Conservation (phyloP, 805 yeast species). For the Monosporozyma aerobia region DNA sequence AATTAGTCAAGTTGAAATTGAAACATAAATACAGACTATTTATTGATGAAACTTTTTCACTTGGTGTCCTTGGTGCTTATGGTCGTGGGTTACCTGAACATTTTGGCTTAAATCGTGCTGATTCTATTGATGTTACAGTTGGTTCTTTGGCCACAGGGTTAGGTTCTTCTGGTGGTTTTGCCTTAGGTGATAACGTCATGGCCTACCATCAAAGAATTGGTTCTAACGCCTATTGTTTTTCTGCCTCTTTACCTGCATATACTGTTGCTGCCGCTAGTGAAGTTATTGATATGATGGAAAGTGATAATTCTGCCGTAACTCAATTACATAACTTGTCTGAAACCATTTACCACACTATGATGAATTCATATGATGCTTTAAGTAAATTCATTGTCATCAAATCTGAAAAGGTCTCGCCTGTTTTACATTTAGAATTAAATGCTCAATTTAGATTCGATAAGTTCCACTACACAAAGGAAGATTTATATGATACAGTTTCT, state of each 20-base stretch:
- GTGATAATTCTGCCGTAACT: constrained; percentile 28
- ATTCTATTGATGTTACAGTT: constrained; percentile 71
- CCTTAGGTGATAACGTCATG: constrained; percentile 78
- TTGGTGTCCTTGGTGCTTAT: constrained; percentile 75
- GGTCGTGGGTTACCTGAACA: constrained; percentile 85
- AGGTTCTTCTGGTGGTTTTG: constrained; percentile 88
- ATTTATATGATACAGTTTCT: constrained; percentile 19
- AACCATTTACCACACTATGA: constrained; percentile 34
- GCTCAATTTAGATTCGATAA: constrained; percentile 30
- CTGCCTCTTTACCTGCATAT: constrained; percentile 92
- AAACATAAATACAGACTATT: constrained; percentile 78
- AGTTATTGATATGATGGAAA: constrained; percentile 42
- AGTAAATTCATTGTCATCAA: constrained; percentile 39
- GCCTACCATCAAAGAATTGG: constrained; percentile 87
- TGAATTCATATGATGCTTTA: constrained; percentile 29
- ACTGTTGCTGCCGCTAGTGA: constrained; percentile 59
- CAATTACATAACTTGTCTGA: constrained; percentile 35
- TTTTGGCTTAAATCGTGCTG: constrained; percentile 51
- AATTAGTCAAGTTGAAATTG: constrained; percentile 63
- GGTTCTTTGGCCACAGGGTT: constrained; percentile 79
- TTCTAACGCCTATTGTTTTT: constrained; percentile 82
- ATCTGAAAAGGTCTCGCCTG: constrained; percentile 55
- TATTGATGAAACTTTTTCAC: constrained; percentile 77
- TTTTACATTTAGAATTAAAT: constrained; percentile 55
- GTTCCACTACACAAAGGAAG: constrained; percentile 22